Base-by-base conservation (phyloP, 768 basidiomycete genomes). In the Amanita polypyramis region DNA sequence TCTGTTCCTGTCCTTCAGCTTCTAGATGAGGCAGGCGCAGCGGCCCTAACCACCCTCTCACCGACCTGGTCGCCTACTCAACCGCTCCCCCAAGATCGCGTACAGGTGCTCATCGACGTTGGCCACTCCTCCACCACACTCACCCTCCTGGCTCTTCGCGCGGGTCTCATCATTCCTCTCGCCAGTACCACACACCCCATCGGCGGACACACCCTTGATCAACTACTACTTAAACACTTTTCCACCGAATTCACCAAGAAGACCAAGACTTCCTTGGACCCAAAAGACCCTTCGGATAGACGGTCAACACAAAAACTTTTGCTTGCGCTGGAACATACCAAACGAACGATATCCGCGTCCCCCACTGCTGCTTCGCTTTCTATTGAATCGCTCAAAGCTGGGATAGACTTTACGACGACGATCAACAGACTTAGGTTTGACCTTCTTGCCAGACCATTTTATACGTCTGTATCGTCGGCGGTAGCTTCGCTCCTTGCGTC, bases 171-270 rank as follows among this genome's bases (percentile, higher is more conserved):
- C 4, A 75, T 82, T 58, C 64, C 77, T 45, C 66, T 92, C 23
- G 77, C 77, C 15, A 3, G 70, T 76, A 0, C 67, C 73, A 5
- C 64, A 69, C n/a, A 65, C 66, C 29, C 61, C 71, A 61, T 84
- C 38, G 80, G 82, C 4, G 87, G 83, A 0, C 76, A 85, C 54
- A 73, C 76, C 51, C 79, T 94, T 57, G 89, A 92, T 65, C 77
- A 79, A 51, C 77, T 82, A 59, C 74, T 97, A 35, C 80, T 96
- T 68, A 83, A 85, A 51, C 88, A 87, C 71, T 96, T 99, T 63
- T 81, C 87, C 45, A 82, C 91, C 60, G 95, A 99, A 54, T 99
- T 99, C 65, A 88, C 87, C 43, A 98, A 97, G 69, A 99, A 96
- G 70, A 93, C 85, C 14, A 91, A 89, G 64, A 76, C 76, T 19